Conservation (phyloP, 225 moss, liverwort and hornwort genomes). For the Pseudoscleropodium purum region DNA sequence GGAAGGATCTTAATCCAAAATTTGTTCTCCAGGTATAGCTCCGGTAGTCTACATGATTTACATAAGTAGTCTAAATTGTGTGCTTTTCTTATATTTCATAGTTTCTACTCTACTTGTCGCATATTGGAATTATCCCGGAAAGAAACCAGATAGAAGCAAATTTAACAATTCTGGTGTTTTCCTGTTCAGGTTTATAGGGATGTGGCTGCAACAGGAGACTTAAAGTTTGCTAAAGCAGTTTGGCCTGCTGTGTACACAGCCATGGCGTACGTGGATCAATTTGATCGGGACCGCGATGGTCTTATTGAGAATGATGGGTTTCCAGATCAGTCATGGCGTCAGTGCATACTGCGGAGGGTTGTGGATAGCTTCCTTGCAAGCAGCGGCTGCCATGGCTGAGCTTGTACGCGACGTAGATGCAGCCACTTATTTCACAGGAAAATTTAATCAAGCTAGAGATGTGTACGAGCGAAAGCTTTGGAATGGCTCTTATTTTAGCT, state of each 20-base stretch:
- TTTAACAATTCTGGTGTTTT: not conserved
- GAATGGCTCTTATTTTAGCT: slow-evolving; percentile 94
- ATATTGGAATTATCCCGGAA: not conserved
- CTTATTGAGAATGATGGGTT: slow-evolving; percentile 98
- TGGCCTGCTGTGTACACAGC: slow-evolving; percentile 99
- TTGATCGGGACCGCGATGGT: slow-evolving; percentile 85
- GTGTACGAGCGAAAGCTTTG: slow-evolving; percentile 74
- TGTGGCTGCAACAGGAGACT: slow-evolving; percentile 77
- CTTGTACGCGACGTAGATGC: slow-evolving; percentile 63
- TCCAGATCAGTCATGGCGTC: slow-evolving; percentile 88
- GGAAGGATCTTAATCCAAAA: slow-evolving; percentile 97
- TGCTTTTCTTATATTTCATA: not conserved
- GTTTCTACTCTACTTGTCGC: not conserved
- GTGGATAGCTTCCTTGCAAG: slow-evolving; percentile 90
- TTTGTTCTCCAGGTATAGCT: slow-evolving; percentile 82
- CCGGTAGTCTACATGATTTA: not conserved
- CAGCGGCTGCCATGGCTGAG: slow-evolving; percentile 88
- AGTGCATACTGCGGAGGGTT: slow-evolving; percentile 98
- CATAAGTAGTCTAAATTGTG: not conserved
- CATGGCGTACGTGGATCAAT: slow-evolving; percentile 99
- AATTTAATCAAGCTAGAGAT: slow-evolving; percentile 77
- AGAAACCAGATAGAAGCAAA: not conserved
- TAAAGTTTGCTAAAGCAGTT: slow-evolving; percentile 66
- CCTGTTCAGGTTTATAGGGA: slow-evolving; percentile 83
- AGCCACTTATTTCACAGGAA: slow-evolving; percentile 65